A percentile compares a stretch with the other conserved stretches of the same genome.
Conservation (phyloP, 495 filamentous ascomycete species). For the Diplogelasinospora grovesii region DNA sequence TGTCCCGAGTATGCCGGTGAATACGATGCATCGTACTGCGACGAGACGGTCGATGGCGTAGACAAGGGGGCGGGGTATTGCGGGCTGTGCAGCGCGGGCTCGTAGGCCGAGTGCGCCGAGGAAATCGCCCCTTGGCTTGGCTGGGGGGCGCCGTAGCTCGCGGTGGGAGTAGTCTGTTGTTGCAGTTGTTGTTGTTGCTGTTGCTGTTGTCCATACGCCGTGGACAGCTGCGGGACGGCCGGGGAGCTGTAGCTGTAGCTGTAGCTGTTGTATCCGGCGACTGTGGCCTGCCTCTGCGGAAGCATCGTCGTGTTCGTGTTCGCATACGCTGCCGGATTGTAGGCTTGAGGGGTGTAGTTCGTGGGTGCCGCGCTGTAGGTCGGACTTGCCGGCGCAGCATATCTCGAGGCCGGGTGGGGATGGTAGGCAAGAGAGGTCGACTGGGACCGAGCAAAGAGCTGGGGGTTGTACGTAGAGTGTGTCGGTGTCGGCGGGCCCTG, state of each 20-base stretch:
- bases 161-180: too few species aligned
- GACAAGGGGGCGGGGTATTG: slow-evolving; percentile 24
- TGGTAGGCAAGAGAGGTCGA: slow-evolving; percentile 44
- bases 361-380: slow-evolving; percentile 23
- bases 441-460: slow-evolving; percentile 64
- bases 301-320: slow-evolving; percentile 19
- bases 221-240: slow-evolving; percentile 23
- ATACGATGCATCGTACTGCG: slow-evolving; percentile 25
- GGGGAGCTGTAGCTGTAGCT: slow-evolving; percentile 33
- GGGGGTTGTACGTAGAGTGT: slow-evolving; percentile 72
- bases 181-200: too few species aligned
- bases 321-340: slow-evolving; percentile 47
- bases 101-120: slow-evolving; percentile 26
- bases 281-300: slow-evolving; percentile 40
- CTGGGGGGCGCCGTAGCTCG: slow-evolving; percentile 24
- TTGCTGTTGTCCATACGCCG: slow-evolving; percentile 31
- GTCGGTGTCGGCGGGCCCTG: slow-evolving; percentile 42
- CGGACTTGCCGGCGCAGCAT: slow-evolving; percentile 24
- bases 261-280: slow-evolving; percentile 37
- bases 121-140: slow-evolving; percentile 23
- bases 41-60: slow-evolving; percentile 10
- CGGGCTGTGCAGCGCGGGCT: slow-evolving; percentile 28
- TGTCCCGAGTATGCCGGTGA: slow-evolving; percentile 15
- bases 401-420: slow-evolving; percentile 31
- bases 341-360: slow-evolving; percentile 37